Evolutionary conservation across 306 rosid genomes (phyloP), one percentile per base, ranked within the genome.

Genomic region (Cicer yamashitae): DNA sequence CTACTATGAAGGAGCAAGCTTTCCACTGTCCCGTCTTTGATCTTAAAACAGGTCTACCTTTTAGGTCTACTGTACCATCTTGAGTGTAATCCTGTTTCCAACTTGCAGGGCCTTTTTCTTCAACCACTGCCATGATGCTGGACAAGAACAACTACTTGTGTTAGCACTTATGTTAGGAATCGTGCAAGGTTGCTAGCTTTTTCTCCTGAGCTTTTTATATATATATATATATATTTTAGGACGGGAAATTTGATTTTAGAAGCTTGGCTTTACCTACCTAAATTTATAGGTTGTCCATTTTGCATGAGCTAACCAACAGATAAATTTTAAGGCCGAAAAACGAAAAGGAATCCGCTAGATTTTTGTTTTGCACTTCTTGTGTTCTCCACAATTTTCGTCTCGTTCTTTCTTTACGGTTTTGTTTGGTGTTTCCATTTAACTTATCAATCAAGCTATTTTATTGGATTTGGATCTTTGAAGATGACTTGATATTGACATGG

Each of bases 1-100:
- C 87, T 17, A 80, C 65, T 44, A 84, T 80, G 77, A 79, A 84
- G 81, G 77, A 76, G 38, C 84, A 84, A 14, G 84, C 87, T 75
- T 44, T 80, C 84, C 84, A 84, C 66, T 43, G 53, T 67, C 87
- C 87, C 1, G 79, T 79, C 12, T 79, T 25, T 65, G 87, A 76
- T 68, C 84, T 84, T 61, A 80, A 80, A 58, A 79, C 52, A 11
- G 82, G 82, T 84, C 87, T 84, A 7, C 84, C 77, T 73, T 66
- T 76, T 7, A 76, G 51, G 61, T 84, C 79, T 64, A 80, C 84
- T 0, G 84, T 76, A 30, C 80, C 84, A 72, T 84, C 84, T 80
- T 80, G 66, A 38, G 87, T 84, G 70, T 80, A 80, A 73, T 77
- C 82, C 12, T 73, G 51, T 9, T 54, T 56, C 64, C 22, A 64